Evolutionary conservation across 768 basidiomycete species (phyloP).

Genomic region (Boletus rufocinnamomeus): DNA sequence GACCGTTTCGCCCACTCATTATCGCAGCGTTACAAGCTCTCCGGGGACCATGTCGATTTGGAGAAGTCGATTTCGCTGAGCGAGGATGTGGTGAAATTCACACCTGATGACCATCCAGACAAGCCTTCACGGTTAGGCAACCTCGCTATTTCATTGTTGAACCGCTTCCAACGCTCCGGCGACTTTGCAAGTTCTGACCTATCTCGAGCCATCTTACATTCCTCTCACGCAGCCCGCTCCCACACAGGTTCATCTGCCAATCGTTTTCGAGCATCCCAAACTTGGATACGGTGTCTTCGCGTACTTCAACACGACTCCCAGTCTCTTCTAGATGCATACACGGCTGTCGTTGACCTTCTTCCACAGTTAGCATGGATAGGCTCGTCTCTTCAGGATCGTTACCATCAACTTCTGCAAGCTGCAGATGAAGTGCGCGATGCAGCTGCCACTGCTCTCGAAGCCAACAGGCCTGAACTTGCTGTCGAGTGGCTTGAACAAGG

Average conservation of each 20-base stretch:
- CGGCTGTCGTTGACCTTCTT: not conserved
- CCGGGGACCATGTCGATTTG: too few relatives aligned
- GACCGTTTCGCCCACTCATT: too few relatives aligned
- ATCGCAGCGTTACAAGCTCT: too few relatives aligned
- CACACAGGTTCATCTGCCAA: not conserved
- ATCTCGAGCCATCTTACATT: too few relatives aligned
- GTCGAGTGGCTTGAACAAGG: too few relatives aligned
- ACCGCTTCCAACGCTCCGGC: not conserved
- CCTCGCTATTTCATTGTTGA: not conserved
- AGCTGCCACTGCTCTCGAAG: not conserved
- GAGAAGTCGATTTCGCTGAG: too few relatives aligned
- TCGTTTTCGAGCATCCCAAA: not conserved
- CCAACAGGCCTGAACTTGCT: too few relatives aligned
- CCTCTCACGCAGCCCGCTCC: too few relatives aligned
- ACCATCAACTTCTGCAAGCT: not conserved
- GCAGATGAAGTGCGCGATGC: not conserved
- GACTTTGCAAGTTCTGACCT: not conserved
- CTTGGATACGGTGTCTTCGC: not conserved
- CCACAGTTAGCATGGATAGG: not conserved
- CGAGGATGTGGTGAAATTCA: too few relatives aligned
- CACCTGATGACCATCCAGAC: not conserved
- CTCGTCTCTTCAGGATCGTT: not conserved
- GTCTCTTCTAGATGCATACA: not conserved
- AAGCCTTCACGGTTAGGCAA: too few relatives aligned
- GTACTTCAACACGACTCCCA: too few relatives aligned